Evolutionary conservation across 1,284 basidiomycete genomes (phyloP).

Genomic region (Vanrija pseudolonga): DNA sequence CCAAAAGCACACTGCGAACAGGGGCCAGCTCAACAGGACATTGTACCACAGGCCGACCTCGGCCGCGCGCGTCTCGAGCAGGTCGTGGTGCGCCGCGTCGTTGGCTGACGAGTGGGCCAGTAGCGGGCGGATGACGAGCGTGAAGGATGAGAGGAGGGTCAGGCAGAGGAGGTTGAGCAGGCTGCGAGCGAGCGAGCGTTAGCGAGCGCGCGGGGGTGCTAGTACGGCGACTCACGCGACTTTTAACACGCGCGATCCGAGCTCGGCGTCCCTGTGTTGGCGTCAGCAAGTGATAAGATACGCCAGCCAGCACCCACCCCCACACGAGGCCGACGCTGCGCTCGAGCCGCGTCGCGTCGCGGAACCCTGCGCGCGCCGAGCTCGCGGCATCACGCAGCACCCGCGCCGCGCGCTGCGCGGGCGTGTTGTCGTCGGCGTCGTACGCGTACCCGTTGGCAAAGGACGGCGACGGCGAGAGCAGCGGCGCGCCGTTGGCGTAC

Average conservation of each 20-base stretch:
- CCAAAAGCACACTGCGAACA: constrained; percentile 47
- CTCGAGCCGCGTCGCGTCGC: constrained; percentile 35
- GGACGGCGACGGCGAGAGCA: neutral
- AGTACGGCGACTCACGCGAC: constrained; percentile 35
- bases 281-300: constrained; percentile 2
- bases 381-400: too few species aligned
- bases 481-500: neutral
- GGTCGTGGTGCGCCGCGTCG: constrained; percentile 2
- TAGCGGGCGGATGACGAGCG: constrained; percentile 39
- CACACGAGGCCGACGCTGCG: constrained; percentile 40
- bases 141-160: constrained; percentile 40
- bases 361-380: constrained; percentile 17
- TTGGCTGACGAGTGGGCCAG: constrained; percentile 13
- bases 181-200: constrained; percentile 15
- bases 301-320: constrained; percentile 29
- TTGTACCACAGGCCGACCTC: constrained; percentile 47
- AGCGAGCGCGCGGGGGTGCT: neutral
- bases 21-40: constrained; percentile 44
- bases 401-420: neutral
- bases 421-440: neutral
- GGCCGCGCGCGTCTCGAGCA: constrained; percentile 22
- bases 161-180: constrained; percentile 49
- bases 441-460: neutral
- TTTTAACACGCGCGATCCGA: constrained; percentile 42
- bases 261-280: constrained; percentile 38